Evolutionary conservation across 768 basidiomycete species (phyloP), one percentile per base, ranked within the genome.

Genomic region (Podaxis mareebaensis): DNA sequence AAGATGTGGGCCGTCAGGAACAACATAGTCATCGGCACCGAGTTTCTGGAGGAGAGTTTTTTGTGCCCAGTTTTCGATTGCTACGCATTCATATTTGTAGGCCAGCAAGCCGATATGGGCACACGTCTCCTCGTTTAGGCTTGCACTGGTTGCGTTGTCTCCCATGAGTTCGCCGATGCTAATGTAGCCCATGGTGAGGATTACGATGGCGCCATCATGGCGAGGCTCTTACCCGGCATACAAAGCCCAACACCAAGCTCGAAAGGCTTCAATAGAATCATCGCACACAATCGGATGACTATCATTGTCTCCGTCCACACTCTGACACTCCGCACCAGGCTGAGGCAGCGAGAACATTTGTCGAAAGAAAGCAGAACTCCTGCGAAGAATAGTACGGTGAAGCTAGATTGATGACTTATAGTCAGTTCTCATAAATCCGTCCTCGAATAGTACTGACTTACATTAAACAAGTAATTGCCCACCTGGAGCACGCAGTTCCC

Each of bases 221-320:
- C 5, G 10, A 36, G 15, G 10, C 17, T 7, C 54, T 33, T 12
- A 55, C 54, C 54, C 54, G 11, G 56, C 56, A 58, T 58, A 58
- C 26, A 58, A 44, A 44, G 44, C 56, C 26, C 24, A 48, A 28
- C 56, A 58, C 42, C 56, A 58, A n/a, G 40, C 56, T 28, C 42
- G 56, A 30, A 58, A 58, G 3, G 56, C 40, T 26, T 42, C 26
- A 28, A 58, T 24, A 48, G 56, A 26, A 30, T 58, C 56, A 26
- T 46, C 12, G 28, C 56, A 58, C 42, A 48, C 42, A 44, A 58
- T 48, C 4, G 56, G 56, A 15, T 46, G 40, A n/a, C 28, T 40
- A 28, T 58, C 26, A 17, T 15, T 58, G 24, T 20, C 13, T 13
- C 56, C 56, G 26, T 57, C 39, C 12, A 15, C 40, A n/a, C 22